A percentile compares a stretch with the other conserved stretches of the same genome.
Evolutionary conservation across 495 filamentous ascomycete genomes (phyloP).

Genomic region (Clohesyomyces aquaticus): DNA sequence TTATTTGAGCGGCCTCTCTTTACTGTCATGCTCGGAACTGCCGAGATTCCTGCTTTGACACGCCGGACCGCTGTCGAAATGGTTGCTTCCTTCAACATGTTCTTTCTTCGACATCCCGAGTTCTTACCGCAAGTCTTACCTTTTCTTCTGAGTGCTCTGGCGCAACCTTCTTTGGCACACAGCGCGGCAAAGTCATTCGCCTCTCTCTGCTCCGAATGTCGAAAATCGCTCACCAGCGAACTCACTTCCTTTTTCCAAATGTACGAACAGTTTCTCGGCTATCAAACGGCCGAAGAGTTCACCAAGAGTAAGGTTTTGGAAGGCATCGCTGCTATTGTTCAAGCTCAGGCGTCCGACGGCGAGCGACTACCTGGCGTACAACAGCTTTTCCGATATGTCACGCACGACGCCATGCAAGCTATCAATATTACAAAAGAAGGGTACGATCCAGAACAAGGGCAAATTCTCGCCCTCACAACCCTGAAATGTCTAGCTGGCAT

Average conservation of each 20-base stretch:
- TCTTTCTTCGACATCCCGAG: conserved; percentile 74
- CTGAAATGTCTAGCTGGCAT: conserved; percentile 76
- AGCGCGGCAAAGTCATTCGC: conserved; percentile 80
- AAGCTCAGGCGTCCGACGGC: conserved; percentile 69
- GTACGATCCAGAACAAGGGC: conserved; percentile 52
- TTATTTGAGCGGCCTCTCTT: conserved; percentile 73
- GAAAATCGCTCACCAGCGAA: conserved; percentile 69
- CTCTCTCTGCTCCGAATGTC: conserved; percentile 79
- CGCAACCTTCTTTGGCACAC: conserved; percentile 65
- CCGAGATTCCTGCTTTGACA: conserved; percentile 60
- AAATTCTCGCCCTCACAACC: conserved; percentile 62
- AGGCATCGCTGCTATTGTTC: conserved; percentile 82
- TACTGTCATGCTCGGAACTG: conserved; percentile 55
- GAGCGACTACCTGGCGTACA: conserved; percentile 65
- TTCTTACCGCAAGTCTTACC: conserved; percentile 76
- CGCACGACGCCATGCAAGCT: conserved; percentile 53
- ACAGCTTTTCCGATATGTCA: conserved; percentile 67
- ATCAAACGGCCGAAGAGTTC: conserved; percentile 63
- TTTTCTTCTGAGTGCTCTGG: conserved; percentile 77
- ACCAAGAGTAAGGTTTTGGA: conserved; percentile 82
- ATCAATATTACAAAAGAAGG: conserved; percentile 40
- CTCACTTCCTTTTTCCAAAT: conserved; percentile 77
- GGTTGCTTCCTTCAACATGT: conserved; percentile 77
- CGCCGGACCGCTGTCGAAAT: conserved; percentile 76
- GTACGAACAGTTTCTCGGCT: conserved; percentile 66